Evolutionary conservation across 192 early-diverging fungal genomes (phyloP).

Genomic region (Linnemannia hyalina): DNA sequence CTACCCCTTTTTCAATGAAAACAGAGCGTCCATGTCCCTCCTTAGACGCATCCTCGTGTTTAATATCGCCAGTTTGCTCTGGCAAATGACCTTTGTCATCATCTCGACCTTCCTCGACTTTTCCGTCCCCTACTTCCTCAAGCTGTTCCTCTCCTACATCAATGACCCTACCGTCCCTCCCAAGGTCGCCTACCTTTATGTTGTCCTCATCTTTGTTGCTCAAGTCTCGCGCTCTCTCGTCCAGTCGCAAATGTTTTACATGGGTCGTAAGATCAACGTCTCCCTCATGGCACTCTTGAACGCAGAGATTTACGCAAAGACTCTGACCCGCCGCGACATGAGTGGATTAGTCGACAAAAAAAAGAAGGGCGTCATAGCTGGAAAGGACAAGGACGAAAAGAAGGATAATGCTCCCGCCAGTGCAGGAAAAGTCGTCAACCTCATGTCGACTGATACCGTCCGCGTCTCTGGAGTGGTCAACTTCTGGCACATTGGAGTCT

Average conservation of each 20-base stretch:
- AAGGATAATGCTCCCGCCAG: conserved; percentile 55
- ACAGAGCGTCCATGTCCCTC: conserved; percentile 29
- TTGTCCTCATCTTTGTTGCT: conserved; percentile 57
- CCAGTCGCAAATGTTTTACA: conserved; percentile 59
- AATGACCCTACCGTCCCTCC: conserved; percentile 64
- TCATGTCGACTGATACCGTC: conserved; percentile 80
- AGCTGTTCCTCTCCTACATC: conserved; percentile 67
- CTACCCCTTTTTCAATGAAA: background rate
- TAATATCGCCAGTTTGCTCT: conserved; percentile 58
- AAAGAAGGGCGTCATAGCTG: conserved; percentile 13
- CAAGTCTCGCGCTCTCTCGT: conserved; percentile 47
- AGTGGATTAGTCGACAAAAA: conserved; percentile 56
- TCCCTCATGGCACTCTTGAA: conserved; percentile 65
- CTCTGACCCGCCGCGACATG: conserved; percentile 66
- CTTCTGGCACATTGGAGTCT: conserved; percentile 69
- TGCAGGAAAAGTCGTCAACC: conserved; percentile 78
- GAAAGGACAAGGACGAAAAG: conserved; percentile 31
- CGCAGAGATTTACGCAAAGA: conserved; percentile 76
- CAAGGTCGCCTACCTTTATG: conserved; percentile 48
- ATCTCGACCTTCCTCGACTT: conserved; percentile 67
- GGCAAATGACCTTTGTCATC: conserved; percentile 71
- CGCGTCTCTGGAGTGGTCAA: conserved; percentile 67
- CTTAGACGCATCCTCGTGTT: conserved; percentile 46
- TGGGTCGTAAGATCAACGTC: conserved; percentile 65
- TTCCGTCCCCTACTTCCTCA: conserved; percentile 68